Conservation (phyloP, 345 rosid species). For the Cardamine occulta region DNA sequence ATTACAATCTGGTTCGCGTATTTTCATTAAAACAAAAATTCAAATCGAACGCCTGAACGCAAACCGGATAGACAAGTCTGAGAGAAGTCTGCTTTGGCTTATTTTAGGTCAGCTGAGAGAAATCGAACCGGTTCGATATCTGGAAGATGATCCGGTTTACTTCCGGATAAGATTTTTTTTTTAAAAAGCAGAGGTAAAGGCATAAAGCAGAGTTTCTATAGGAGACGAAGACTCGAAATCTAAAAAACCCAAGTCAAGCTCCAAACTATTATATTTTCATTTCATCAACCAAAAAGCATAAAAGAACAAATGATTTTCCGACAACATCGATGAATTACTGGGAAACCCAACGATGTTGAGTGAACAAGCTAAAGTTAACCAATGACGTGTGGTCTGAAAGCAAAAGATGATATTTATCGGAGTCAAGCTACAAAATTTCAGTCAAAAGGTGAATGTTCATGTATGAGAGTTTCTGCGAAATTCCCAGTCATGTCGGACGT, state of each 20-base stretch:
- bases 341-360: background rate
- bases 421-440: too few relatives aligned
- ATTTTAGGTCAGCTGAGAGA: background rate
- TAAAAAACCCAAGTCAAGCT: constrained; percentile 11
- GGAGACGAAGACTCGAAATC: background rate
- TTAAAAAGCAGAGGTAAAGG: background rate
- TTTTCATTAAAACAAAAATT: background rate
- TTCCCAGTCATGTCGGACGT: constrained; percentile 23
- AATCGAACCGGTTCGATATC: constrained; percentile 6
- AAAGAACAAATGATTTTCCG: background rate
- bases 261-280: too few relatives aligned
- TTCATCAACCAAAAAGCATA: background rate
- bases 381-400: constrained; percentile 3
- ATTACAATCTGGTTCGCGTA: background rate
- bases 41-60: background rate
- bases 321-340: constrained; percentile 4
- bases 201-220: background rate
- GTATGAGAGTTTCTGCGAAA: constrained; percentile 27
- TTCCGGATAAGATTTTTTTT: background rate
- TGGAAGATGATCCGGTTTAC: constrained; percentile 12
- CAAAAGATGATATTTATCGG: background rate
- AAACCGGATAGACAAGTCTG: background rate
- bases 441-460: background rate
- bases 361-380: background rate
- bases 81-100: background rate